Conservation (phyloP, 163 green algal species). For the Prototheca wickerhamii region DNA sequence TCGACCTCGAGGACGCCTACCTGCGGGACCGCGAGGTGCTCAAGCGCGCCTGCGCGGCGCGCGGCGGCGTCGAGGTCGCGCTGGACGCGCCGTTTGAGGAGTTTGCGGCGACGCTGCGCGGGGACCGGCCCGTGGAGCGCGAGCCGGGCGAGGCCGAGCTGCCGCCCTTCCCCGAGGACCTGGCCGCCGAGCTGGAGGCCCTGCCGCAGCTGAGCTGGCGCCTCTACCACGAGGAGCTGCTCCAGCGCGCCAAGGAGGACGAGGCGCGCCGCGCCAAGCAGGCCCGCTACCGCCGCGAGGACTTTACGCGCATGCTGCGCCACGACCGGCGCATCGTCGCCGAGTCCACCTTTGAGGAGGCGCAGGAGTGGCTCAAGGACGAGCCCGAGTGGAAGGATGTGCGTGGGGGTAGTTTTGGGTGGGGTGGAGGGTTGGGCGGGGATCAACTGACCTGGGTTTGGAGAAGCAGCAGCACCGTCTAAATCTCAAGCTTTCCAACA, state of each 20-base stretch:
- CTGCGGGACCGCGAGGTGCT: conserved; percentile 36
- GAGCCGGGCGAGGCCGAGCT: background rate
- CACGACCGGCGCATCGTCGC: conserved; percentile 30
- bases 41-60: conserved; percentile 7
- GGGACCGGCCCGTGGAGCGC: conserved; percentile 18
- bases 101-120: background rate
- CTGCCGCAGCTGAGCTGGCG: no score
- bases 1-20: conserved; percentile 61
- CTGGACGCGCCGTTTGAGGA: conserved; percentile 6
- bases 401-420: background rate
- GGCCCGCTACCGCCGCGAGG: conserved; percentile 33
- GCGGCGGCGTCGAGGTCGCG: conserved; percentile 3
- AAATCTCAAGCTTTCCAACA: background rate
- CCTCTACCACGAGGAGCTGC: conserved; percentile 57
- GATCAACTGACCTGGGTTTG: background rate
- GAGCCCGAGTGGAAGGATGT: conserved; percentile 58
- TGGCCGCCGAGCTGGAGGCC: background rate
- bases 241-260: conserved; percentile 40
- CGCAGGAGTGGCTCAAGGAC: conserved; percentile 31
- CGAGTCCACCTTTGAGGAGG: conserved; percentile 57
- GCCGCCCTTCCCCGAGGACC: background rate
- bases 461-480: background rate
- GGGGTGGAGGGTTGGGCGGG: background rate
- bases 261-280: conserved; percentile 34
- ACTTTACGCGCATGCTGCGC: conserved; percentile 38